phyloP scores from a whole-genome alignment of 495 filamentous ascomycete species.

The Rhypophila decipiens region DNA sequence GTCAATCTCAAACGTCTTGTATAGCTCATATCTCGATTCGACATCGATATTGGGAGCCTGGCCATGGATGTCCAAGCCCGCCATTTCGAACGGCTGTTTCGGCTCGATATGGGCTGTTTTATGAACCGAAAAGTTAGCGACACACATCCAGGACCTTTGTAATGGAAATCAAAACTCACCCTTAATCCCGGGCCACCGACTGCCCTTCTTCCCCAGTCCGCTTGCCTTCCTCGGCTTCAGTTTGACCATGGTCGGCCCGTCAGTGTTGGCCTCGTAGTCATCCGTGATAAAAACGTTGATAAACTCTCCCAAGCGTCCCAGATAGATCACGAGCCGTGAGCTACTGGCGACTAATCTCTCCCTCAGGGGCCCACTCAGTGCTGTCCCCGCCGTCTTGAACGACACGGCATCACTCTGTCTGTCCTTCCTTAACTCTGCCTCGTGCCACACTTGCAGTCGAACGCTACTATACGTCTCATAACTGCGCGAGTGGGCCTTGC shows the following conservation, averaged over 20 bases:
- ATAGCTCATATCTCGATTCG: conserved; percentile 22
- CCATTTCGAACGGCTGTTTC: conserved; percentile 17
- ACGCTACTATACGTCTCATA: conserved; percentile 24
- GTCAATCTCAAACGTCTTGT: conserved; percentile 33
- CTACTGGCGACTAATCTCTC: conserved; percentile 21
- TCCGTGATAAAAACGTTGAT: conserved; percentile 27
- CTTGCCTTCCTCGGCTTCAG: conserved; percentile 20
- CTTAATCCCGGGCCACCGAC: conserved; percentile 24
- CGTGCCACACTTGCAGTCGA: conserved; percentile 30
- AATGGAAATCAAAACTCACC: conserved; percentile 8
- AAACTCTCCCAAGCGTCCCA: conserved; percentile 25
- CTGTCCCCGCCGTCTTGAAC: conserved; percentile 28
- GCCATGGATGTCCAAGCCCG: conserved; percentile 25
- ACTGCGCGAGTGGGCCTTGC: conserved; percentile 13
- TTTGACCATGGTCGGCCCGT: conserved; percentile 23
- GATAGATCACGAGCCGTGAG: conserved; percentile 22
- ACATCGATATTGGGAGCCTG: conserved; percentile 17
- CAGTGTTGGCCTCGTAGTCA: conserved; percentile 23
- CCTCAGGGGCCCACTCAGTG: conserved; percentile 22
- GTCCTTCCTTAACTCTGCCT: conserved; percentile 10
- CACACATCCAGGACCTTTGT: neutral
- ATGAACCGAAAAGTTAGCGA: neutral
- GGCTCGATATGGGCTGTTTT: conserved; percentile 17
- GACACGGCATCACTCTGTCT: conserved; percentile 19
- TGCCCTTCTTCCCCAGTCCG: conserved; percentile 16